phyloP scores from a whole-genome alignment of 768 basidiomycete genomes.

The Agaricus blazei region DNA sequence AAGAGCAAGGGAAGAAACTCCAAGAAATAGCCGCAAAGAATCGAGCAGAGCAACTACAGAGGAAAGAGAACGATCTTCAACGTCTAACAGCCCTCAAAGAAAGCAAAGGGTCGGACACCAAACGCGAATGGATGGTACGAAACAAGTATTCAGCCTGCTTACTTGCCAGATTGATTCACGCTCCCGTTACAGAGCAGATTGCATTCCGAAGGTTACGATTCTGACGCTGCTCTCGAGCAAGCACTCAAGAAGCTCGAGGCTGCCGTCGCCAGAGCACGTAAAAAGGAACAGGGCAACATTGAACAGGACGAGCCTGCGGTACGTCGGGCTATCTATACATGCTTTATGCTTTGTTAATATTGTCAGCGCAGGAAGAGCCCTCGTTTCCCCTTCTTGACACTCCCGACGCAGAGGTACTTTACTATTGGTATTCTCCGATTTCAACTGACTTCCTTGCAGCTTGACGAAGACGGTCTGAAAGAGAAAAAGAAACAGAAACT shows the following conservation, averaged over 20 bases:
- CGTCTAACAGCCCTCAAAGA: constrained; percentile 63
- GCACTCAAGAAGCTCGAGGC: constrained; percentile 82
- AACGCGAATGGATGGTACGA: constrained; percentile 72
- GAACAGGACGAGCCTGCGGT: constrained; percentile 50
- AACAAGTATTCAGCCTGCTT: constrained; percentile 2
- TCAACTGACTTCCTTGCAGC: constrained; percentile 28
- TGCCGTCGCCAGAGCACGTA: constrained; percentile 70
- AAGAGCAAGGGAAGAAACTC: constrained; percentile 81
- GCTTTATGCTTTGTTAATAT: neutral
- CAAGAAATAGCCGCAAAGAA: constrained; percentile 90
- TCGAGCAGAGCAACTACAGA: constrained; percentile 76
- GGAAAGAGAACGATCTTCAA: constrained; percentile 74
- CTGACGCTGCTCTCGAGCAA: constrained; percentile 74
- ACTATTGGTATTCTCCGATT: neutral
- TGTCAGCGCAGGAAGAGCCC: constrained; percentile 59
- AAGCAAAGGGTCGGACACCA: constrained; percentile 49
- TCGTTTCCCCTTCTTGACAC: constrained; percentile 89
- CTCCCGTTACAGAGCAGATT: constrained; percentile 43
- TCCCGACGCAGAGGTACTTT: constrained; percentile 75
- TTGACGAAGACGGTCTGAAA: constrained; percentile 87
- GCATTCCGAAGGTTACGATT: constrained; percentile 66
- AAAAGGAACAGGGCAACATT: constrained; percentile 65
- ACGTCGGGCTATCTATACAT: constrained; percentile 10
- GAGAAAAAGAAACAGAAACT: constrained; percentile 94
- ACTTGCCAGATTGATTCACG: neutral